Evolutionary conservation across 116 monocot species (phyloP).

Genomic region (Posidonia oceanica): DNA sequence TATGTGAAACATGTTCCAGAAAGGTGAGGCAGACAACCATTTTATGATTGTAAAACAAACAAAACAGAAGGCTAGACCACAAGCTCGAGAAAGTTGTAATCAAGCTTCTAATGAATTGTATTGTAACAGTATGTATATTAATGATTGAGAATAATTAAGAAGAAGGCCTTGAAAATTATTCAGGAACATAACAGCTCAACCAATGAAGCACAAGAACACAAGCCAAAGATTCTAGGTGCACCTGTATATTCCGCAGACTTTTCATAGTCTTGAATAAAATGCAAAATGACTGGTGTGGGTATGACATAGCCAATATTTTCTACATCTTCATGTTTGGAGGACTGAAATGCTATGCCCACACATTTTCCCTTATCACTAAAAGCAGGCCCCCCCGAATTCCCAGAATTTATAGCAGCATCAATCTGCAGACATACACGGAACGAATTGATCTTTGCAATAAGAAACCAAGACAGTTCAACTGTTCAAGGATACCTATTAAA

Average conservation of each 20-base stretch:
- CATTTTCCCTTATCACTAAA: constrained; percentile 96
- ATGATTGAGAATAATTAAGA: no score
- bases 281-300: constrained; percentile 91
- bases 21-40: no score
- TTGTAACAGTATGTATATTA: no score
- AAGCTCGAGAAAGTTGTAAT: no score
- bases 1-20: no score
- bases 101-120: no score
- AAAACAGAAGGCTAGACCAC: no score
- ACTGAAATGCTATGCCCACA: constrained; percentile 99
- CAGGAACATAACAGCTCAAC: background rate
- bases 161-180: no score
- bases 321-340: constrained; percentile 96
- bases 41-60: no score
- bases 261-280: constrained; percentile 95
- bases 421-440: constrained; percentile 43
- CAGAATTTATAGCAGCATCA: constrained; percentile 98
- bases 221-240: constrained; percentile 10
- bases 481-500: no score
- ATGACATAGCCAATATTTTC: constrained; percentile 99
- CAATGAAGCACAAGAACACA: background rate
- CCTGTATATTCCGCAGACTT: constrained; percentile 92
- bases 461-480: constrained; percentile 1
- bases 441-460: background rate
- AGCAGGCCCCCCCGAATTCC: constrained; percentile 98